These are phyloP conservation scores for Pueraria montana DNA, from an alignment of 306 rosid species.

Conservation along the genomic window DNA sequence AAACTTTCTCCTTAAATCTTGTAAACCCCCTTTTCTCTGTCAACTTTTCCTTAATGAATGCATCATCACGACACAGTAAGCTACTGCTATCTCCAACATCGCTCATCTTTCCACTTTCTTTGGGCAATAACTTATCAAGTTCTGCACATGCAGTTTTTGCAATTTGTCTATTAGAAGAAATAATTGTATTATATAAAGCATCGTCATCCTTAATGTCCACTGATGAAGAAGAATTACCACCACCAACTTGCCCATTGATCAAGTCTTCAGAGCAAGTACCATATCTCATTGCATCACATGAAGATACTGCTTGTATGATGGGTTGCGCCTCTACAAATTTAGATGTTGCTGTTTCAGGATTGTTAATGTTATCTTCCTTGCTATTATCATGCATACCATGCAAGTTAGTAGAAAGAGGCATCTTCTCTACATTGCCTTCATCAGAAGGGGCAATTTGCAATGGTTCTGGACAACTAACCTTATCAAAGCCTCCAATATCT, in stretches of 20 bases:
- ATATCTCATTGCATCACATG: slow-evolving; percentile 49
- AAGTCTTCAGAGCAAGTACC: too few species aligned
- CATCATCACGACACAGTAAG: slow-evolving; percentile 29
- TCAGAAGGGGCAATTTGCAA: slow-evolving; percentile 57
- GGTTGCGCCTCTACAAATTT: too few species aligned
- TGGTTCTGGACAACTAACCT: slow-evolving; percentile 52
- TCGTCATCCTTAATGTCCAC: slow-evolving; percentile 45
- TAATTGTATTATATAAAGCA: slow-evolving; percentile 51
- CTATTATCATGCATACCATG: slow-evolving; percentile 12
- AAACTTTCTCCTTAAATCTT: slow-evolving; percentile 76
- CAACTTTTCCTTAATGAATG: slow-evolving; percentile 59
- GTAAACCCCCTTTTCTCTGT: slow-evolving; percentile 58
- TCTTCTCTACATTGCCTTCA: slow-evolving; percentile 53
- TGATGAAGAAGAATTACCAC: too few species aligned
- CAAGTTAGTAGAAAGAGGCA: slow-evolving; percentile 51
- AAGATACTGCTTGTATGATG: slow-evolving; percentile 16
- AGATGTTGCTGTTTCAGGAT: not conserved
- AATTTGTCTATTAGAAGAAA: slow-evolving; percentile 65
- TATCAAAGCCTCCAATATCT: slow-evolving; percentile 46
- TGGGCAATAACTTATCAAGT: slow-evolving; percentile 60
- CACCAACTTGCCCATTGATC: too few species aligned
- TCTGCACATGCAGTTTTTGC: slow-evolving; percentile 58
- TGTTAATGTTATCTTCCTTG: not conserved
- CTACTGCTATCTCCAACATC: slow-evolving; percentile 44
- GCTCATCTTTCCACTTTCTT: slow-evolving; percentile 42